These are phyloP conservation scores for Geotrichum carabidarum DNA, from an alignment of 1,139 yeast genomes.

Conservation along the genomic window DNA sequence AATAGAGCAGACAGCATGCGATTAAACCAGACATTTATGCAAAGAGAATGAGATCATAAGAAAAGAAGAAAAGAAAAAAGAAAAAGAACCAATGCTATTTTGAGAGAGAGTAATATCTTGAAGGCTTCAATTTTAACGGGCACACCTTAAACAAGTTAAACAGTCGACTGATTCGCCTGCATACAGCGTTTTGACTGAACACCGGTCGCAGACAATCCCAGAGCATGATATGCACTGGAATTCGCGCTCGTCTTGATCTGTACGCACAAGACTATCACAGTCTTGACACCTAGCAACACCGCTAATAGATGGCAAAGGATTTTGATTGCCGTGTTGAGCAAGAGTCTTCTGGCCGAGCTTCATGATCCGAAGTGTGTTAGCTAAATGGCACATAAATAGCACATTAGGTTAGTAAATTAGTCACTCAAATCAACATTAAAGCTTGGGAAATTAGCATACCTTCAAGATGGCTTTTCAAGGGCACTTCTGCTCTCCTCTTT, in stretches of 20 bases:
- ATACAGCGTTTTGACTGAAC: neutral
- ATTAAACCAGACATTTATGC: too few relatives aligned
- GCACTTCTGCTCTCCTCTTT: neutral
- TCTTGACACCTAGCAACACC: neutral
- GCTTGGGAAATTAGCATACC: neutral
- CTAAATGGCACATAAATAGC: neutral
- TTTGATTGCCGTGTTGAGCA: neutral
- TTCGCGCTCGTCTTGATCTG: neutral
- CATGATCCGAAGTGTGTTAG: neutral
- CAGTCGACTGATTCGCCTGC: neutral
- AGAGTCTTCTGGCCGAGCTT: neutral
- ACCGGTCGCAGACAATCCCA: neutral
- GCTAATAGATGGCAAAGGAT: neutral
- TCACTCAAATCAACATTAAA: neutral
- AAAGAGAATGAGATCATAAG: too few relatives aligned
- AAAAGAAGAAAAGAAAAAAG: too few relatives aligned
- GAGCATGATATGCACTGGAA: neutral
- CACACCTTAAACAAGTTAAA: neutral
- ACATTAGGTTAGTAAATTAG: neutral
- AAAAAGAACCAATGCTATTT: too few relatives aligned
- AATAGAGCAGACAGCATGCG: too few relatives aligned
- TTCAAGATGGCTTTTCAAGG: neutral
- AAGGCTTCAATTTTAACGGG: neutral
- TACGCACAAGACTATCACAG: neutral
- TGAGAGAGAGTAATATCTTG: too few relatives aligned